Conservation (phyloP, 2,329 filamentous ascomycete genomes). For the Metarhizium rileyi region DNA sequence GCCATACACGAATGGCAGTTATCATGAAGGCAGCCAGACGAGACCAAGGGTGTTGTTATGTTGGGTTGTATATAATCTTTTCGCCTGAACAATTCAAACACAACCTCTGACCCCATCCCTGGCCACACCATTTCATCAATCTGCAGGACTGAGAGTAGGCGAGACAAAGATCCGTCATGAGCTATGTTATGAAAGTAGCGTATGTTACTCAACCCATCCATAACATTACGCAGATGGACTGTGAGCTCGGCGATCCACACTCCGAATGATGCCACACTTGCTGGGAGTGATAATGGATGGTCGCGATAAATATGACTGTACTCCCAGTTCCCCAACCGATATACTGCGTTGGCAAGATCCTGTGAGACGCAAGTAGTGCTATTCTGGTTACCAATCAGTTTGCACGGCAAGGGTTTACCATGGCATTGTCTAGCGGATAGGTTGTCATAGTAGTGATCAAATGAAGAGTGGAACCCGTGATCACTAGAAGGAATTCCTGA, state of each 20-base stretch:
- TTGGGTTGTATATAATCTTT: conserved; percentile 9
- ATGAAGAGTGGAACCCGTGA: conserved; percentile 56
- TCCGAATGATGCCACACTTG: conserved; percentile 53
- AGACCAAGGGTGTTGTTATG: conserved; percentile 11
- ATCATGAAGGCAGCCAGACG: conserved; percentile 17
- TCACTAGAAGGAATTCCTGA: conserved; percentile 52
- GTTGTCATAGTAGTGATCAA: conserved; percentile 82
- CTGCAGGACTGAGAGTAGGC: conserved; percentile 61
- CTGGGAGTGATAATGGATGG: conserved; percentile 48
- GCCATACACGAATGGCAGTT: conserved; percentile 23
- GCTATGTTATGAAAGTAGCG: conserved; percentile 69
- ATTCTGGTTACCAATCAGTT: conserved; percentile 33
- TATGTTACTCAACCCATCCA: conserved; percentile 27
- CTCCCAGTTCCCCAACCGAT: conserved; percentile 70
- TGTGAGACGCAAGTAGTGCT: conserved; percentile 52
- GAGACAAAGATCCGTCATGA: conserved; percentile 65
- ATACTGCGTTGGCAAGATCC: conserved; percentile 56
- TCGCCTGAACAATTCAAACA: conserved; percentile 62
- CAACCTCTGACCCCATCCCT: conserved; percentile 69
- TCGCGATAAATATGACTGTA: conserved; percentile 72
- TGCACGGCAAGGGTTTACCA: conserved; percentile 61
- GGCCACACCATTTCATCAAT: conserved; percentile 73
- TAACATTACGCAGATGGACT: conserved; percentile 48
- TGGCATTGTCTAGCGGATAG: conserved; percentile 73
- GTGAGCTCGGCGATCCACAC: conserved; percentile 67